Evolutionary conservation across 441 rosid genomes (phyloP).

Genomic region (Metrosideros polymorpha): DNA sequence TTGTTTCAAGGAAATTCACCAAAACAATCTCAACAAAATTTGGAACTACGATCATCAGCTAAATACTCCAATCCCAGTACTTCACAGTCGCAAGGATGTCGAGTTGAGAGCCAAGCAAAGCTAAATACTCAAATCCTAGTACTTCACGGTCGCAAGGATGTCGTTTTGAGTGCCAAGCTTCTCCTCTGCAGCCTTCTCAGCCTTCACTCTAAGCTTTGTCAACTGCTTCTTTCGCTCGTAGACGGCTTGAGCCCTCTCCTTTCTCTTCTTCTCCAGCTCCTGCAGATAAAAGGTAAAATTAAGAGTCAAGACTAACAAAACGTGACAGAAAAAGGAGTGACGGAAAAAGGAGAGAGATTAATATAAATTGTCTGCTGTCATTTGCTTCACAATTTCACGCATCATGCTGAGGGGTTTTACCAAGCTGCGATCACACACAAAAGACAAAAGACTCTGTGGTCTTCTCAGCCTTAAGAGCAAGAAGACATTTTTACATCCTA

Average conservation of each 20-base stretch:
- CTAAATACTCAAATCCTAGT: constrained; percentile 21
- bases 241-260: constrained; percentile 51
- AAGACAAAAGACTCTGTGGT: neutral
- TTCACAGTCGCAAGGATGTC: constrained; percentile 52
- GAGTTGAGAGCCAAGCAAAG: constrained; percentile 53
- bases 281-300: neutral
- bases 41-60: neutral
- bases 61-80: too few relatives aligned
- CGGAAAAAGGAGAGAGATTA: too few relatives aligned
- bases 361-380: neutral
- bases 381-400: neutral
- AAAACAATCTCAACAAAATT: constrained; percentile 16
- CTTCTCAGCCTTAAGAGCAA: neutral
- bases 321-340: neutral
- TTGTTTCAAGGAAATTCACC: neutral
- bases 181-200: constrained; percentile 63
- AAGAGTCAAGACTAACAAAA: neutral
- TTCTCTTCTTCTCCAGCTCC: constrained; percentile 77
- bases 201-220: constrained; percentile 52
- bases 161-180: constrained; percentile 70
- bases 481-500: neutral
- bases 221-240: constrained; percentile 78
- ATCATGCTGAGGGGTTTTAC: neutral
- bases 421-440: neutral
- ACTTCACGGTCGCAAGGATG: constrained; percentile 49